phyloP scores from a whole-genome alignment of 345 rosid genomes.

The Eucalyptus decipiens region DNA sequence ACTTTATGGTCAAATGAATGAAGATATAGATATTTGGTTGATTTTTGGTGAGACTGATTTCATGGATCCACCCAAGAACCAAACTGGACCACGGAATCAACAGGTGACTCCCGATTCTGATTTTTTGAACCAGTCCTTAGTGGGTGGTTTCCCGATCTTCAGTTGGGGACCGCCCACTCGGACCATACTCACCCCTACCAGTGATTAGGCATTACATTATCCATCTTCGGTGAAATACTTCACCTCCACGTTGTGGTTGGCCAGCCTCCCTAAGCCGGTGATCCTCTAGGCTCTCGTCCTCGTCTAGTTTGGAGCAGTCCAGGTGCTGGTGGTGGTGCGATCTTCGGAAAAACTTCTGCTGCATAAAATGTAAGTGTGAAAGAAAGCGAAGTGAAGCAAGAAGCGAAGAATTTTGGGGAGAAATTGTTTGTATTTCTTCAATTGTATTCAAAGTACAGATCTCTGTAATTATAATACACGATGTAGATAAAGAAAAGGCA shows the following conservation, averaged over 20 bases:
- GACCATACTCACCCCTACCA: too few relatives aligned
- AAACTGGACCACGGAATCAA: fast-evolving
- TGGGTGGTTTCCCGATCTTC: too few relatives aligned
- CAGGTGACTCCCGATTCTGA: fast-evolving
- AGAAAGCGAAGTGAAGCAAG: too few relatives aligned
- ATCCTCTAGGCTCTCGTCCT: constrained; percentile 74
- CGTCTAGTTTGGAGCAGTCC: constrained; percentile 77
- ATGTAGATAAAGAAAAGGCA: too few relatives aligned
- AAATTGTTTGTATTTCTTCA: too few relatives aligned
- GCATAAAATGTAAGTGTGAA: constrained; percentile 28
- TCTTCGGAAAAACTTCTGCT: constrained; percentile 79
- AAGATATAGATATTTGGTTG: too few relatives aligned
- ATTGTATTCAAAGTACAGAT: too few relatives aligned
- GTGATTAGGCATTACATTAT: neutral
- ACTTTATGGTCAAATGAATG: too few relatives aligned
- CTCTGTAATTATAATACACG: too few relatives aligned
- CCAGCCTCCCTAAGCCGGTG: constrained; percentile 75
- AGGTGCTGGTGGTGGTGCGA: constrained; percentile 23
- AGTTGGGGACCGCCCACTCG: fast-evolving
- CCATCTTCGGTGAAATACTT: constrained; percentile 62
- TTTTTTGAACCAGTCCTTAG: too few relatives aligned
- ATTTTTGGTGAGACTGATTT: too few relatives aligned
- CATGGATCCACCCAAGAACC: fast-evolving
- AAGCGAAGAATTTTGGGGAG: too few relatives aligned
- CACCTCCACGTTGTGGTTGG: constrained; percentile 65